Evolutionary conservation across 1,284 basidiomycete species (phyloP).

Genomic region (Fomitopsis palustris): DNA sequence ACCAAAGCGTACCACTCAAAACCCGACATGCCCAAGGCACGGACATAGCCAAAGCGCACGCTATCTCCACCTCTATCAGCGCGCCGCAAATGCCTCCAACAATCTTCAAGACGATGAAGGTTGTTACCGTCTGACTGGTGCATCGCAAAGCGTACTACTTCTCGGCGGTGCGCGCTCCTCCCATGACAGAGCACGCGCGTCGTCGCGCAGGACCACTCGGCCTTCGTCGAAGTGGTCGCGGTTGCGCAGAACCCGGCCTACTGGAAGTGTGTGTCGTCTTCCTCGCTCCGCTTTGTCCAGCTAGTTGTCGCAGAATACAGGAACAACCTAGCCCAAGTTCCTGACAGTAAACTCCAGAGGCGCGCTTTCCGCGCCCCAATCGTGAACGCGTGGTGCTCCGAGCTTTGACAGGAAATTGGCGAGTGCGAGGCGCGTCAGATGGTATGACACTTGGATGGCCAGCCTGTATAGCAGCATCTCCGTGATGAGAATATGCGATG

Average conservation of each 20-base stretch:
- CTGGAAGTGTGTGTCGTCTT: slow-evolving; percentile 19
- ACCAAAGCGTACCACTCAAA: no score
- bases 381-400: no score
- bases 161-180: no score
- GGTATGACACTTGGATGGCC: no score
- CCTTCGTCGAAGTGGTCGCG: slow-evolving; percentile 22
- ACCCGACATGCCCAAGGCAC: no score
- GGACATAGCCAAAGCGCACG: not conserved
- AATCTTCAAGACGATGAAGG: slow-evolving; percentile 12
- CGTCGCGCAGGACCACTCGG: slow-evolving; percentile 20
- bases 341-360: no score
- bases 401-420: no score
- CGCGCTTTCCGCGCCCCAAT: no score
- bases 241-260: slow-evolving; percentile 28
- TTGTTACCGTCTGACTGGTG: slow-evolving; percentile 15
- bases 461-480: no score
- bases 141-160: not conserved
- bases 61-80: not conserved
- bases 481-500: no score
- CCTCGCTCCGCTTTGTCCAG: not conserved
- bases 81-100: not conserved
- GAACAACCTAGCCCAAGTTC: no score
- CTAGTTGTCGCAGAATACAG: not conserved
- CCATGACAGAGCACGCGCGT: slow-evolving; percentile 11
- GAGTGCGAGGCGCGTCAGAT: no score